Conservation (phyloP, 2,329 filamentous ascomycete genomes). For the Ceratocystis eucalypticola region DNA sequence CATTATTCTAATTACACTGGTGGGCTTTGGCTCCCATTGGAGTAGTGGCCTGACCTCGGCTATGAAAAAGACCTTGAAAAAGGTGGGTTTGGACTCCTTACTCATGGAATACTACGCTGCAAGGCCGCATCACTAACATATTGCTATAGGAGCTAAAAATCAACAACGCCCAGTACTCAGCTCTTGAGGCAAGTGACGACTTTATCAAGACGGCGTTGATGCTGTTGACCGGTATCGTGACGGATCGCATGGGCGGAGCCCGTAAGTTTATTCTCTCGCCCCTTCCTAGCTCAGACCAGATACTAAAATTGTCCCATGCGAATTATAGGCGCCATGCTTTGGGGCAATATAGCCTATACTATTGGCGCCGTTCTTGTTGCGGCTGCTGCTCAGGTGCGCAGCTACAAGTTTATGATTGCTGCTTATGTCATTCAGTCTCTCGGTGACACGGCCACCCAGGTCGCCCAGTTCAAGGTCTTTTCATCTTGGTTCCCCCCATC, state of each 20-base stretch:
- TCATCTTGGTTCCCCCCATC: constrained; percentile 50
- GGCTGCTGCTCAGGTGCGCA: constrained; percentile 41
- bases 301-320: neutral
- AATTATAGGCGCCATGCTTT: constrained; percentile 37
- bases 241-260: constrained; percentile 45
- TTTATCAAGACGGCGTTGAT: constrained; percentile 48
- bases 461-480: constrained; percentile 53
- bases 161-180: constrained; percentile 44
- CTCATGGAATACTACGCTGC: neutral
- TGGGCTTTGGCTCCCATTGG: constrained; percentile 48
- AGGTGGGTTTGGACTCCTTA: constrained; percentile 24
- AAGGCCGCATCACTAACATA: neutral
- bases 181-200: constrained; percentile 46
- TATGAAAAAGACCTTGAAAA: constrained; percentile 48
- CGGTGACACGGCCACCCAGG: constrained; percentile 50
- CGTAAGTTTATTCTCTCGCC: constrained; percentile 24
- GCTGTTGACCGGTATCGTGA: constrained; percentile 40
- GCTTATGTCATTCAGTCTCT: constrained; percentile 42
- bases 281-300: neutral
- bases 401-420: constrained; percentile 46
- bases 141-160: constrained; percentile 36
- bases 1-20: constrained; percentile 38
- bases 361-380: constrained; percentile 46
- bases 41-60: constrained; percentile 46
- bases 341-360: constrained; percentile 47